These are phyloP conservation scores for Hypoxylon sp. DNA, from an alignment of 2,329 filamentous ascomycete genomes.

Conservation along the genomic window DNA sequence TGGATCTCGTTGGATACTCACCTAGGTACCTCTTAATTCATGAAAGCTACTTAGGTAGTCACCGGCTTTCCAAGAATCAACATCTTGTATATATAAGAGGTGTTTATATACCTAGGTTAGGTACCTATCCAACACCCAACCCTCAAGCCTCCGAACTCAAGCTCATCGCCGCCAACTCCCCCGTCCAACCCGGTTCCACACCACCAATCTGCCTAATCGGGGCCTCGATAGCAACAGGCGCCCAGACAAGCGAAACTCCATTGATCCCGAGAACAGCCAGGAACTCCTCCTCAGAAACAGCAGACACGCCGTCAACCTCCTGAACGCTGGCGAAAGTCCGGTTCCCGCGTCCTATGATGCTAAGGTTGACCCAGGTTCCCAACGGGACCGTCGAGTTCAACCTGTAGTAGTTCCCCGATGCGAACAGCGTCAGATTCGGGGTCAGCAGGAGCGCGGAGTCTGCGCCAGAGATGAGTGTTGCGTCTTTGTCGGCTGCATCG, in stretches of 20 bases:
- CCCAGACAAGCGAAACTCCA: slow-evolving; percentile 52
- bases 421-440: slow-evolving; percentile 49
- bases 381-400: slow-evolving; percentile 48
- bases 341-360: slow-evolving; percentile 45
- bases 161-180: slow-evolving; percentile 44
- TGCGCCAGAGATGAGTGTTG: slow-evolving; percentile 52
- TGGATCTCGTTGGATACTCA: too few species aligned
- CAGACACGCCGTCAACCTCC: slow-evolving; percentile 14
- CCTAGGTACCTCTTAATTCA: too few species aligned
- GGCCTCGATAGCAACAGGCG: slow-evolving; percentile 55
- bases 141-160: slow-evolving; percentile 42
- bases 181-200: slow-evolving; percentile 44
- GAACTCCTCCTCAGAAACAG: slow-evolving; percentile 50
- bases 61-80: too few species aligned
- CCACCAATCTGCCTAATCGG: slow-evolving; percentile 53
- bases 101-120: too few species aligned
- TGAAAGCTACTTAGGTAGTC: too few species aligned
- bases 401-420: slow-evolving; percentile 49
- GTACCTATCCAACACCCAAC: not conserved
- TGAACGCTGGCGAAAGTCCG: slow-evolving; percentile 45
- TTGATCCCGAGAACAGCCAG: slow-evolving; percentile 54
- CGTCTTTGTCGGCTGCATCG: slow-evolving; percentile 46
- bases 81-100: too few species aligned
- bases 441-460: slow-evolving; percentile 56
- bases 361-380: slow-evolving; percentile 44